phyloP scores from a whole-genome alignment of 1,284 basidiomycete genomes.

The Austropuccinia psidii region DNA sequence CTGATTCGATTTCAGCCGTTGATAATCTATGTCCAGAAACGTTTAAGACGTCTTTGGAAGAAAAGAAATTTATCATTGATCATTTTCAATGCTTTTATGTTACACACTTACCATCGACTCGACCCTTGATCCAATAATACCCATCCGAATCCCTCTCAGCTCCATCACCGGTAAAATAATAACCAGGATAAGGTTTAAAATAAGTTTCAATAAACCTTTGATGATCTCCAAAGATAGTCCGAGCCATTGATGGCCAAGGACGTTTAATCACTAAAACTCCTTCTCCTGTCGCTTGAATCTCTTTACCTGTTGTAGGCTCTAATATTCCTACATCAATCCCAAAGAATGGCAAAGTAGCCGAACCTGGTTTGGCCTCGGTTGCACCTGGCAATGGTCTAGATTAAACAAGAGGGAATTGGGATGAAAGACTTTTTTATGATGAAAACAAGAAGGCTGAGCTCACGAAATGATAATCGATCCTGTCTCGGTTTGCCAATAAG shows the following conservation, averaged over 20 bases:
- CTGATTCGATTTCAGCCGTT: slow-evolving; percentile 95
- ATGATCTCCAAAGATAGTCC: slow-evolving; percentile 87
- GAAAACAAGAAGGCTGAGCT: neutral
- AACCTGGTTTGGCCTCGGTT: slow-evolving; percentile 89
- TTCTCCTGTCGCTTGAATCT: slow-evolving; percentile 51
- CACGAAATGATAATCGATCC: slow-evolving; percentile 82
- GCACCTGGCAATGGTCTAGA: slow-evolving; percentile 76
- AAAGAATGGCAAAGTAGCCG: slow-evolving; percentile 95
- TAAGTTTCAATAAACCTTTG: slow-evolving; percentile 87
- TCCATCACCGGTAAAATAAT: slow-evolving; percentile 95
- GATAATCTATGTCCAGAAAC: slow-evolving; percentile 94
- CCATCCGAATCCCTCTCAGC: slow-evolving; percentile 89
- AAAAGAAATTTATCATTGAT: neutral
- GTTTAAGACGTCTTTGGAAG: slow-evolving; percentile 59
- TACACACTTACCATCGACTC: slow-evolving; percentile 68
- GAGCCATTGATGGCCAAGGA: slow-evolving; percentile 95
- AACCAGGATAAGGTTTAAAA: slow-evolving; percentile 73
- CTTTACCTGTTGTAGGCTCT: slow-evolving; percentile 64
- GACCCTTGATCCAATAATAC: slow-evolving; percentile 83
- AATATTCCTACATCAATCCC: slow-evolving; percentile 83
- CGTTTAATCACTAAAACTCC: slow-evolving; percentile 79
- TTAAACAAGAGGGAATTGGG: neutral
- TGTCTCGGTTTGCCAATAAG: slow-evolving; percentile 81
- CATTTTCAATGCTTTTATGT: neutral
- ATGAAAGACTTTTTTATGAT: neutral